phyloP scores from a whole-genome alignment of 352 stramenopile species.

The Globisporangium yorkense region DNA sequence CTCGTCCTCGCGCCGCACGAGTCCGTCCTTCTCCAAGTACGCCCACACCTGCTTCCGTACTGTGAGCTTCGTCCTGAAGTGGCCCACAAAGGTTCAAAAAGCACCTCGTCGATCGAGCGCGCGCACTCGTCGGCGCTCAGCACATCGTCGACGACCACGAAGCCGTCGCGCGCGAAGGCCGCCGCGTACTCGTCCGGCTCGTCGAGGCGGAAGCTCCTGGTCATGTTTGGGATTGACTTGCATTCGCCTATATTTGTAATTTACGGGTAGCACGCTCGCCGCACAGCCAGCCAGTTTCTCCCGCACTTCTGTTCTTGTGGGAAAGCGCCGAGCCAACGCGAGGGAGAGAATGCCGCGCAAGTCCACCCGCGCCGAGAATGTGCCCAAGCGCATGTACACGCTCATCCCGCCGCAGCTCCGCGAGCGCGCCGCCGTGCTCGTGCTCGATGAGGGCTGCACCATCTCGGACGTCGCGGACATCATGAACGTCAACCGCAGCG shows the following conservation, averaged over 20 bases:
- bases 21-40: background rate
- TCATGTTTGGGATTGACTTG: background rate
- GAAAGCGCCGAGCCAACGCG: background rate
- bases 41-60: background rate
- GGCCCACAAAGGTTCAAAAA: no score
- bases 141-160: conserved; percentile 38
- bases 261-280: background rate
- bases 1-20: conserved; percentile 33
- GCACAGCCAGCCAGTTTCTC: background rate
- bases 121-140: conserved; percentile 23
- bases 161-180: conserved; percentile 36
- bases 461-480: conserved; percentile 8
- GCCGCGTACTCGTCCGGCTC: conserved; percentile 27
- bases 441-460: conserved; percentile 8
- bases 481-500: conserved; percentile 9
- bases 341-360: conserved; percentile 7
- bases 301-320: background rate
- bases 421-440: conserved; percentile 5
- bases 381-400: conserved; percentile 7
- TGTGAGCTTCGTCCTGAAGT: no score
- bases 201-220: conserved; percentile 18
- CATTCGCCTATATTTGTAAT: background rate
- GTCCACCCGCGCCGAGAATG: conserved; percentile 1
- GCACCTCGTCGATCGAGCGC: conserved; percentile 28
- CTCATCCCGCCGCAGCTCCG: conserved; percentile 6